phyloP scores from a whole-genome alignment of 192 early-diverging fungal species.

The Chytriomyces hyalinus region DNA sequence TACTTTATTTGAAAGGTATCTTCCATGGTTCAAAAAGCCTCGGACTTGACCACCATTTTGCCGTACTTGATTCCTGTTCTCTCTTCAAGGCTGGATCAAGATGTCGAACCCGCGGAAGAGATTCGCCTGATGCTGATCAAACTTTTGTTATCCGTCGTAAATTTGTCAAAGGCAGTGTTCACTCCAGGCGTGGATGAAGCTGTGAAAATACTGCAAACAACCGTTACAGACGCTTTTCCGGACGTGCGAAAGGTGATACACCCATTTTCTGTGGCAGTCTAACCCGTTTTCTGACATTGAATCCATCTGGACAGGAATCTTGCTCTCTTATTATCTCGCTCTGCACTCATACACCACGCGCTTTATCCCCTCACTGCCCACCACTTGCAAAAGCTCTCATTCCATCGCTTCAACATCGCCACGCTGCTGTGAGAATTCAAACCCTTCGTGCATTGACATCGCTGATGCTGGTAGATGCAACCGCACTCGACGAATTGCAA shows the following conservation, averaged over 20 bases:
- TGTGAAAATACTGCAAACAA: constrained; percentile 46
- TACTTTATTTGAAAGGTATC: not conserved
- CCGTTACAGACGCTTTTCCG: constrained; percentile 56
- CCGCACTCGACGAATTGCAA: constrained; percentile 45
- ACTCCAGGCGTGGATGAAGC: constrained; percentile 58
- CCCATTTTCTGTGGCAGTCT: not conserved
- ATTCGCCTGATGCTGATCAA: constrained; percentile 51
- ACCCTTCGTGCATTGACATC: constrained; percentile 43
- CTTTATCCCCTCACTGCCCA: constrained; percentile 39
- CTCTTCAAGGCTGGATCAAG: constrained; percentile 47
- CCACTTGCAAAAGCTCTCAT: constrained; percentile 48
- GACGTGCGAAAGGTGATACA: constrained; percentile 59
- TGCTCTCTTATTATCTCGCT: constrained; percentile 49
- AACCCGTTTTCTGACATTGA: not conserved
- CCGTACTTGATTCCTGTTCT: constrained; percentile 51
- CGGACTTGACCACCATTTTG: constrained; percentile 42
- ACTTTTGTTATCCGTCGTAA: constrained; percentile 35
- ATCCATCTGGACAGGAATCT: constrained; percentile 49
- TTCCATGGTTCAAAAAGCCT: constrained; percentile 11
- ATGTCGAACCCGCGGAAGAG: constrained; percentile 60
- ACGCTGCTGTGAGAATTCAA: constrained; percentile 54
- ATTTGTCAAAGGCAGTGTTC: constrained; percentile 37
- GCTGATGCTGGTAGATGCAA: constrained; percentile 51
- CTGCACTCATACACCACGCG: constrained; percentile 21
- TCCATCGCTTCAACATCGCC: constrained; percentile 54